Base-by-base conservation (phyloP, 306 rosid species). In the cucumber (Cucumis sativus) region DNA sequence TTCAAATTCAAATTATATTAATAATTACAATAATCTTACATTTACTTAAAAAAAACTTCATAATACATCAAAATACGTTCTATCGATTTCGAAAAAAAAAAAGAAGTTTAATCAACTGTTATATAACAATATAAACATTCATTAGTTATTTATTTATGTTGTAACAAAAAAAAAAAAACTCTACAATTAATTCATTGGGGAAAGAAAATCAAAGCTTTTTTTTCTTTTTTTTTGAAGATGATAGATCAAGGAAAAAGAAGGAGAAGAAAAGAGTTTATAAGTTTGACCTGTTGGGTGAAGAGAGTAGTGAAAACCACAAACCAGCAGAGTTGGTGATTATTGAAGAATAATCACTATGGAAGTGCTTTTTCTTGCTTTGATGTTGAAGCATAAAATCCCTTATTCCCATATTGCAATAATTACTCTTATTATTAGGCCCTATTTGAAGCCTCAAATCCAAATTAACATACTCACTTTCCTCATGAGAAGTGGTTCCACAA, bases 281-380 rank as follows among this genome's bases (percentile, higher is more conserved):
- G 1, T 1, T 3, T 87, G 64, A 89, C 93, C 85, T 85, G 83
- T 89, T 86, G 84, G 89, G 77, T 78, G 84, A 84, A 52, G 91
- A 80, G 39, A 47, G 82, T 33, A 89, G 89, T 41, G 91, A 79
- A 40, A 89, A 89, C 93, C 93, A 89, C 79, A 89, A 78, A 64
- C 88, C 91, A 81, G 87, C 91, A 81, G 87, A 78, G 57, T 77
- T 73, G 39, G 12, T 73, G 25, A 28, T 7, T 49, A 28, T 7
- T 49, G 40, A 47, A 45, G 40, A 47, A 45, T 13, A 45, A 45
- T 45, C 3, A 40, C 2, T 7, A 41, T 8, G 37, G 37, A 33
- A 33, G 37, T 33, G 37, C 37, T 33, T 33, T 33, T 33, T 33
- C 5, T 33, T 33, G 37, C 37, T 33, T 33, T 33, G 37, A 33